Conservation (phyloP, 495 filamentous ascomycete genomes). For the Chlorociboria aeruginascens region DNA sequence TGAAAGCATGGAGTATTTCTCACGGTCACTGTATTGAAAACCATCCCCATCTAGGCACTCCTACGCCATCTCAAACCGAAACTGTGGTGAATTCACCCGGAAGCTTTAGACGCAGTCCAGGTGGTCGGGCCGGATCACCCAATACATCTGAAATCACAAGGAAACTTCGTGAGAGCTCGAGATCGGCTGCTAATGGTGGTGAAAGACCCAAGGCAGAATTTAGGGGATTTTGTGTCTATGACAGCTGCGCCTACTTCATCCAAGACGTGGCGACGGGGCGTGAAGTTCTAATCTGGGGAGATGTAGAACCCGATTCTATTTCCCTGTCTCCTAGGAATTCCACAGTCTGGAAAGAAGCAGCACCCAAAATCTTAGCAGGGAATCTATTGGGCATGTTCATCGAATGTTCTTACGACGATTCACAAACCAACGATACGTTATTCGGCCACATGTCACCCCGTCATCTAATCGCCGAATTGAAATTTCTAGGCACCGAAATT, state of each 20-base stretch:
- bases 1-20: slow-evolving; percentile 67
- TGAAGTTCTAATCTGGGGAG: slow-evolving; percentile 87
- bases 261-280: slow-evolving; percentile 52
- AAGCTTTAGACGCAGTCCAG: too few species aligned
- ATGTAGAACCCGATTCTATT: slow-evolving; percentile 84
- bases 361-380: slow-evolving; percentile 61
- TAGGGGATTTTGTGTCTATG: slow-evolving; percentile 44
- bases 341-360: slow-evolving; percentile 74
- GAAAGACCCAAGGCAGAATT: too few species aligned
- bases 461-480: slow-evolving; percentile 68
- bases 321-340: slow-evolving; percentile 70
- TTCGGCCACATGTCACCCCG: slow-evolving; percentile 83
- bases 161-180: too few species aligned
- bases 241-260: slow-evolving; percentile 88
- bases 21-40: slow-evolving; percentile 79
- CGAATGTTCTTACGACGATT: slow-evolving; percentile 84
- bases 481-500: slow-evolving; percentile 56
- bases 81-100: neutral
- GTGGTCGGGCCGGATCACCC: too few species aligned
- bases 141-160: too few species aligned
- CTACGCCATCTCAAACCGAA: neutral
- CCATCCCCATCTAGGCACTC: slow-evolving; percentile 48
- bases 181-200: neutral
- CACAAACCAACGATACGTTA: slow-evolving; percentile 56
- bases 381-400: slow-evolving; percentile 74